These are phyloP conservation scores for Phaffia tasmanica DNA, from an alignment of 768 basidiomycete species.

Conservation along the genomic window DNA sequence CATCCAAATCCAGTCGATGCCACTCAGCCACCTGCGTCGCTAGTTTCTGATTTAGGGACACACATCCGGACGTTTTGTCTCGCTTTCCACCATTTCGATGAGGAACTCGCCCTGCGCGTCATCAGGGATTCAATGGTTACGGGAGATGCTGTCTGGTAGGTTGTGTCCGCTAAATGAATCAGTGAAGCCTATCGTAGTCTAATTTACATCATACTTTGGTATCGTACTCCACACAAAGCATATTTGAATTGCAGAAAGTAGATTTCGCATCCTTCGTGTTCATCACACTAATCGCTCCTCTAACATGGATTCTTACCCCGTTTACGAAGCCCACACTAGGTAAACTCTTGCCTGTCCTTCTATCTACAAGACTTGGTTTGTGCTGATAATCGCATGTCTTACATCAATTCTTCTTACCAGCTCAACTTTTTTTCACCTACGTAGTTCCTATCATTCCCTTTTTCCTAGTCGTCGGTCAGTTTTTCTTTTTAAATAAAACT, in stretches of 20 bases:
- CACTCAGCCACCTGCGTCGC: constrained; percentile 23
- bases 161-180: background rate
- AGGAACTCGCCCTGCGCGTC: constrained; percentile 31
- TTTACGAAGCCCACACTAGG: too few species aligned
- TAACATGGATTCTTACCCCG: background rate
- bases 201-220: too few species aligned
- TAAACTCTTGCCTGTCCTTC: too few species aligned
- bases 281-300: background rate
- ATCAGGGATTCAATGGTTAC: constrained; percentile 34
- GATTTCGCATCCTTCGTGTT: background rate
- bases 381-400: background rate
- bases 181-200: too few species aligned
- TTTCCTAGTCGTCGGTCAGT: constrained; percentile 29
- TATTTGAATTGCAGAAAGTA: background rate
- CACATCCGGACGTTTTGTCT: constrained; percentile 36
- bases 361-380: too few species aligned
- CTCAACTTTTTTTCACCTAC: constrained; percentile 34
- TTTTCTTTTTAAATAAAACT: too few species aligned
- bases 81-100: constrained; percentile 37
- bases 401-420: constrained; percentile 18
- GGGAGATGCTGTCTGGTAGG: constrained; percentile 34
- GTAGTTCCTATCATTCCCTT: constrained; percentile 34
- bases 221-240: too few species aligned
- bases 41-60: constrained; percentile 6
- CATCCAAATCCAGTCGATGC: constrained; percentile 33